These are phyloP conservation scores for Phytophthora nicotianae DNA, from an alignment of 352 stramenopile genomes.

Conservation along the genomic window DNA sequence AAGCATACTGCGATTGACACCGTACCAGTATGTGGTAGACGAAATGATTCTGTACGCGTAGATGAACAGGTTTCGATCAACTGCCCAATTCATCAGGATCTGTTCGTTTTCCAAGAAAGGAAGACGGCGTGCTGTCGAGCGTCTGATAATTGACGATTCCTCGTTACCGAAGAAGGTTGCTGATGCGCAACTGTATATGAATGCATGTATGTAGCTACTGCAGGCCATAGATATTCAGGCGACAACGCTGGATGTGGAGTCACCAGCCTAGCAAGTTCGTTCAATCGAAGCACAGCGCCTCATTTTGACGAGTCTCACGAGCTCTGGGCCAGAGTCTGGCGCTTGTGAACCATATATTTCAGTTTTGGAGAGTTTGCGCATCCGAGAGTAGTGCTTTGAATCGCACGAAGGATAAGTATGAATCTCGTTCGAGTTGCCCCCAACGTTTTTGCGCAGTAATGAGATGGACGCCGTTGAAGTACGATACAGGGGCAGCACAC, in stretches of 20 bases:
- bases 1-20: no score
- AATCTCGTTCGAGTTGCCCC: not conserved
- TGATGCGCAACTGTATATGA: no score
- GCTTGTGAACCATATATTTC: not conserved
- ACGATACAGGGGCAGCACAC: not conserved
- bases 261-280: no score
- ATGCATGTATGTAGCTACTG: no score
- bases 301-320: no score
- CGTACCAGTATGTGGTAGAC: no score
- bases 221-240: no score
- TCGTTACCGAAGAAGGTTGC: not conserved
- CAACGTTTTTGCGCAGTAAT: conserved; percentile 1
- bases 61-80: not conserved
- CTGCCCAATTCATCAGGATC: no score
- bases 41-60: no score
- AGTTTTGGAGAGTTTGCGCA: not conserved
- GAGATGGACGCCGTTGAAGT: not conserved
- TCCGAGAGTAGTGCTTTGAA: not conserved
- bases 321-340: not conserved
- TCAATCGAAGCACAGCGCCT: no score
- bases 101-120: no score
- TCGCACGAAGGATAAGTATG: not conserved
- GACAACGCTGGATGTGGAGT: no score
- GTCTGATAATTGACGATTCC: not conserved
- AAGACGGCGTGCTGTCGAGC: not conserved